Base-by-base conservation (phyloP, 129 eudicot genomes). In the Ambrosia trifida region DNA sequence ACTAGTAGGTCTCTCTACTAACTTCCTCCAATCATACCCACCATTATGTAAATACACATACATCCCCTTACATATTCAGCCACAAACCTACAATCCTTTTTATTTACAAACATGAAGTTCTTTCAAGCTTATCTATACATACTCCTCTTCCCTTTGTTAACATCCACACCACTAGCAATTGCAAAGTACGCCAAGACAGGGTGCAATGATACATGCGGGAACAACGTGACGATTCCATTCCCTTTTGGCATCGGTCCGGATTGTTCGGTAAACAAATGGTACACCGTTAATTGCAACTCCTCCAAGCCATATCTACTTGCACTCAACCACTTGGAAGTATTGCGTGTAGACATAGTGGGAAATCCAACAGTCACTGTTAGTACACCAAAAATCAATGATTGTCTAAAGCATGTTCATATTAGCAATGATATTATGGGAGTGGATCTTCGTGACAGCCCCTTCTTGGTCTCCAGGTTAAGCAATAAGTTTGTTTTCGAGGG, bases 271-370 rank as follows among this genome's bases (percentile, higher is more conserved):
- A 58, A 58, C 19, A 3, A 3, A 30, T 58, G 40, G 64, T 58
- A 30, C 18, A 58, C 1, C 18, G 19, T 58, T 30, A 3, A 58
- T 1, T 58, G 64, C 64, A 30, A 11, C 40, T 58, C 38, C 40
- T 28, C 64, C 1, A 58, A 3, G 9, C 64, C 64, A 5, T 30
- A 58, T 58, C 64, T 58, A 13, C 14, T 11, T 2, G 9, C 41
- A 11, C 41, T 58, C 64, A 58, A 58, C 64, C 30, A 59, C 65
- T 19, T 53, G 14, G 32, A 53, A 53, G 32, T 53, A 5, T 53
- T 53, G 32, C 0, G 60, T 8, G 32, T 53, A 53, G 3, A 9
- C 60, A 2, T 53, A 4, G 5, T 2, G 28, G 28, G 28, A 8
- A 20, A 19, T 53, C 32, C 9, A 18, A 19, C 12, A 8, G 32